A percentile compares a stretch with the other conserved stretches of the same genome.
Evolutionary conservation across 805 yeast species (phyloP).

Genomic region (Kazachstania martiniae): DNA sequence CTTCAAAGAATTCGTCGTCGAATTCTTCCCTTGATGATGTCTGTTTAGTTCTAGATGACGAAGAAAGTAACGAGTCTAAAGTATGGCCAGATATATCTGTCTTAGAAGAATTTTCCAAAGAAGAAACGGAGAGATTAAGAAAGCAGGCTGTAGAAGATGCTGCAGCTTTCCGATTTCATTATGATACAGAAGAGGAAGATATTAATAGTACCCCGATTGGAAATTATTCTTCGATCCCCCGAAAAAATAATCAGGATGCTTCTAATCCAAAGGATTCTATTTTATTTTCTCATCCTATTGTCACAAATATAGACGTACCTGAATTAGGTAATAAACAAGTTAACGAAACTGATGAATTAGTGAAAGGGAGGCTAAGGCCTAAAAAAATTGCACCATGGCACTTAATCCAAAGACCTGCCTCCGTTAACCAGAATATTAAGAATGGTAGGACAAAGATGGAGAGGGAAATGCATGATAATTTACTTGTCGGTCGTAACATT

Average conservation of each 20-base stretch:
- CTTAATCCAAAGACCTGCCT: constrained; percentile 19
- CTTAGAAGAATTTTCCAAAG: constrained; percentile 64
- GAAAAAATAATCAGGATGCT: constrained; percentile 18
- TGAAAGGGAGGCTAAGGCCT: constrained; percentile 63
- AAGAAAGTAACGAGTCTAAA: constrained; percentile 17
- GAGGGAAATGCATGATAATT: constrained; percentile 15
- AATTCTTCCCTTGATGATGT: constrained; percentile 84
- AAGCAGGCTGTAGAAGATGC: constrained; percentile 32
- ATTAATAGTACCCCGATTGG: constrained; percentile 1
- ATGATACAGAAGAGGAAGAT: constrained; percentile 24
- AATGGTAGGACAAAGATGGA: constrained; percentile 5
- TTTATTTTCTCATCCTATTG: constrained; percentile 33
- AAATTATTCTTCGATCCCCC: too few species aligned
- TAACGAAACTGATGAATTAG: constrained; percentile 43
- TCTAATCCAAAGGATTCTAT: constrained; percentile 14
- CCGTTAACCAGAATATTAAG: constrained; percentile 4
- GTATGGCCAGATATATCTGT: constrained; percentile 79
- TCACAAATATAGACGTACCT: constrained; percentile 35
- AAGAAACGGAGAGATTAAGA: constrained; percentile 46
- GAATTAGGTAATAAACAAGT: constrained; percentile 34
- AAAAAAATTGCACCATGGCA: constrained; percentile 70
- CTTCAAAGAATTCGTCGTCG: constrained; percentile 33
- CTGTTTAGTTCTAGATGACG: constrained; percentile 70
- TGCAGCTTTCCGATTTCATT: constrained; percentile 29
- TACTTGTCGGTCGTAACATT: constrained; percentile 24